Base-by-base conservation (phyloP, 2,329 filamentous ascomycete species). In the Aspergillus spinulosporus region DNA sequence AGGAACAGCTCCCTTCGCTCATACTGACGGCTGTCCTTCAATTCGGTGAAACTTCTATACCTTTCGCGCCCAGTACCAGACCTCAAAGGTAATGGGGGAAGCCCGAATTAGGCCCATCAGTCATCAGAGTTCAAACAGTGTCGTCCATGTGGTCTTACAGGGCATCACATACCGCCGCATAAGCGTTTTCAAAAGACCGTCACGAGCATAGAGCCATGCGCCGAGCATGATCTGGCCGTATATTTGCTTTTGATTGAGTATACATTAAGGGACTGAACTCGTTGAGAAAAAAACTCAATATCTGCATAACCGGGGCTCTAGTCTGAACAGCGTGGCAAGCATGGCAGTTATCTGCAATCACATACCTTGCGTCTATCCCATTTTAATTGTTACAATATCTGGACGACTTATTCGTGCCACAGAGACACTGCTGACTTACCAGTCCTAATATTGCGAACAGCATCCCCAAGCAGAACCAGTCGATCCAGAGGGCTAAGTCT, bases 301-400 rank as follows among this genome's bases (percentile, higher is more conserved):
- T 21, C 21, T 21, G 21, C 21, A 21, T 21, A 21, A 21, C 21
- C 21, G 21, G 21, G 21, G 21, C 21, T 21, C 21, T 21, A 21
- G 21, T 21, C 21, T 21, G 21, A 21, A 21, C 21, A 21, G 21
- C 21, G 21, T 21, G 21, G 21, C 21, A 21, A 21, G 21, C 21
- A 21, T 21, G 21, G 21, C 21, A 21, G 21, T 21, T 21, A 21
- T 21, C 21, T 21, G 21, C 21, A 21, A 21, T 21, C 21, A 21
- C 21, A 21, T 21, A 21, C 21, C 21, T 21, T 21, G 21, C 21
- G 21, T 21, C 21, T 21, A 74, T 6, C 74, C 75, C 12, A 65
- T 50, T 37, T 72, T 74, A 1, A 68, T 65, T 6, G 70, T 71
- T 68, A 75, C 21, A 21, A 21, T 21, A 21, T 67, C 68, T 70